Conservation (phyloP, 768 basidiomycete species). For the Termitomyces sp. region DNA sequence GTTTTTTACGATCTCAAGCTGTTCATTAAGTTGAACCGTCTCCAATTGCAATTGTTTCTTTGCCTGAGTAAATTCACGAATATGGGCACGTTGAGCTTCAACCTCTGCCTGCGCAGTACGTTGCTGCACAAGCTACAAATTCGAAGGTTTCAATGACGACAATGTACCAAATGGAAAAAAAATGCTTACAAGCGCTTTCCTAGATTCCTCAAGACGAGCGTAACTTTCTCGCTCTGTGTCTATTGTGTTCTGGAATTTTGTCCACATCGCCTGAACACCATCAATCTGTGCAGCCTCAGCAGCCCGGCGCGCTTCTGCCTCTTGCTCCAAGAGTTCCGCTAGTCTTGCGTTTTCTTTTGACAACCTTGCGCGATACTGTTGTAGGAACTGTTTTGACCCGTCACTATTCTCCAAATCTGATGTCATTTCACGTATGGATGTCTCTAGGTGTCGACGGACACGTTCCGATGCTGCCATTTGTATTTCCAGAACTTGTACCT, state of each 20-base stretch:
- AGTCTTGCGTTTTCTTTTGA: slow-evolving; percentile 52
- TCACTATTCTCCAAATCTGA: slow-evolving; percentile 58
- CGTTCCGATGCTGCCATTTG: slow-evolving; percentile 66
- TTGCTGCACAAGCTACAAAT: slow-evolving; percentile 58
- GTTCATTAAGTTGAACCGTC: slow-evolving; percentile 44
- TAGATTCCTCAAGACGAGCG: slow-evolving; percentile 59
- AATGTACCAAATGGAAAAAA: background rate
- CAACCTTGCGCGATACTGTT: slow-evolving; percentile 49
- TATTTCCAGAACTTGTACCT: slow-evolving; percentile 62
- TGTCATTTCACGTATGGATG: slow-evolving; percentile 52
- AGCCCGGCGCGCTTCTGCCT: slow-evolving; percentile 54
- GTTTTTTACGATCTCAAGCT: slow-evolving; percentile 51
- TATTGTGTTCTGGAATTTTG: slow-evolving; percentile 56
- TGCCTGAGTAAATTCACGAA: slow-evolving; percentile 48
- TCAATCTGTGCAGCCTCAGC: slow-evolving; percentile 60
- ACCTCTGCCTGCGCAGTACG: slow-evolving; percentile 58
- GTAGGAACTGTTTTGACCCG: slow-evolving; percentile 58
- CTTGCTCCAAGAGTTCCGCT: slow-evolving; percentile 52
- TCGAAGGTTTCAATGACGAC: background rate
- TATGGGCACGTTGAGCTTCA: slow-evolving; percentile 56
- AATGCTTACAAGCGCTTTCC: slow-evolving; percentile 56
- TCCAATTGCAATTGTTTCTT: slow-evolving; percentile 58
- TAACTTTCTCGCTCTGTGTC: slow-evolving; percentile 57
- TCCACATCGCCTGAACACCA: slow-evolving; percentile 61
- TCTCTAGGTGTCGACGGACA: slow-evolving; percentile 59